A percentile compares a stretch with the other conserved stretches of the same genome.
phyloP scores from a whole-genome alignment of 2,329 filamentous ascomycete species.

The Talaromyces albobiverticillius region DNA sequence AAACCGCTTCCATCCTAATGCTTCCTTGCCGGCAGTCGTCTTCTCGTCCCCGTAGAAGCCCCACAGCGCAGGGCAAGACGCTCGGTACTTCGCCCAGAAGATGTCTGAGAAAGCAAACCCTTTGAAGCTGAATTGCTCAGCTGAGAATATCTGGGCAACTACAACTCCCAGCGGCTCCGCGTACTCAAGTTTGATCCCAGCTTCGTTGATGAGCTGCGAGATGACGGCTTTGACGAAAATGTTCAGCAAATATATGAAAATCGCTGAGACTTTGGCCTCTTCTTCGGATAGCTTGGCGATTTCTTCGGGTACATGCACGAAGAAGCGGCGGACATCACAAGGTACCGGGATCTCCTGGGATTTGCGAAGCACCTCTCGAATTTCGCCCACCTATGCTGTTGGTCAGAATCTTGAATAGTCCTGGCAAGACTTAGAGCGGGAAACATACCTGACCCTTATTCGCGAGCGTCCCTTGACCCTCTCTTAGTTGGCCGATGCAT shows the following conservation, averaged over 20 bases:
- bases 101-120: constrained; percentile 73
- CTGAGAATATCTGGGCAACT: constrained; percentile 70
- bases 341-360: constrained; percentile 53
- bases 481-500: constrained; percentile 67
- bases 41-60: constrained; percentile 74
- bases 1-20: constrained; percentile 72
- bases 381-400: constrained; percentile 36
- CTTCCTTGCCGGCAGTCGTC: constrained; percentile 63
- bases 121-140: constrained; percentile 64
- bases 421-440: background rate
- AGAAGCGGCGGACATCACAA: constrained; percentile 46
- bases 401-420: constrained; percentile 15
- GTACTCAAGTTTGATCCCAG: constrained; percentile 59
- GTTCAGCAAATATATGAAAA: constrained; percentile 73
- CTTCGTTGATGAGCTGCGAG: constrained; percentile 67
- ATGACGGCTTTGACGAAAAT: constrained; percentile 72
- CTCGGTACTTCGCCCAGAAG: constrained; percentile 79
- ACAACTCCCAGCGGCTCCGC: constrained; percentile 80
- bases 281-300: constrained; percentile 50
- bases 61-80: constrained; percentile 79
- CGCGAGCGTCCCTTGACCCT: constrained; percentile 53
- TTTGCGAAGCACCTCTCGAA: constrained; percentile 53
- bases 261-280: constrained; percentile 56
- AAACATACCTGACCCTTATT: constrained; percentile 57
- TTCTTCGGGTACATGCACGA: constrained; percentile 5